Conservation (phyloP, 805 yeast species). For the Saccharomycopsis fodiens region DNA sequence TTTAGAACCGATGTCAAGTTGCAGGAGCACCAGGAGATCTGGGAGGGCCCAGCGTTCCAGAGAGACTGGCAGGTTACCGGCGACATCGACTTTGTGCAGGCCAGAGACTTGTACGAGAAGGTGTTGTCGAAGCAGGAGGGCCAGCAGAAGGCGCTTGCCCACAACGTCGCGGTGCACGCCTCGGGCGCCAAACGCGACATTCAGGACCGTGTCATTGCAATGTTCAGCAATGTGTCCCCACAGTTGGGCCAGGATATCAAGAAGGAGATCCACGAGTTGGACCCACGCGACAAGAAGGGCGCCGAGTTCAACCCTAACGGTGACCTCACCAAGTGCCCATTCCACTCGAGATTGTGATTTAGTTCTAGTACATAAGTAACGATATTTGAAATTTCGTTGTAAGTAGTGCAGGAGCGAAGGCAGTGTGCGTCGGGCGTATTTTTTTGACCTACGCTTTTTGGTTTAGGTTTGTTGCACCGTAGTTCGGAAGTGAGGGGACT, state of each 20-base stretch:
- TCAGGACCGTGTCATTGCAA: conserved; percentile 71
- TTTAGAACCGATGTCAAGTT: conserved; percentile 35
- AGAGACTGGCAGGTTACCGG: conserved; percentile 76
- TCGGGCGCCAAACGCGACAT: conserved; percentile 60
- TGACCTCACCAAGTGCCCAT: conserved; percentile 12
- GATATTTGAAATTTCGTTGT: too few species aligned
- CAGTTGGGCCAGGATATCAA: conserved; percentile 62
- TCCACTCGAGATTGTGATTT: conserved; percentile 17
- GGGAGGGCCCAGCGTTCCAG: conserved; percentile 77
- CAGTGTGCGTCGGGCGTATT: too few species aligned
- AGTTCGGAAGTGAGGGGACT: too few species aligned
- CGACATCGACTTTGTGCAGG: conserved; percentile 70
- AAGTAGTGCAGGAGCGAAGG: too few species aligned
- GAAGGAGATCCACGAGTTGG: conserved; percentile 47
- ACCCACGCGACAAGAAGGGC: conserved; percentile 32
- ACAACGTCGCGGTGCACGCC: conserved; percentile 75
- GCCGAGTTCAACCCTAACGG: conserved; percentile 19
- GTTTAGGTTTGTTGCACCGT: too few species aligned
- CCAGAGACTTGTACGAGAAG: conserved; percentile 61
- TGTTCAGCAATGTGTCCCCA: conserved; percentile 66
- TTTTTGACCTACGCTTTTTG: too few species aligned
- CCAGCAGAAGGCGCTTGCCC: conserved; percentile 78
- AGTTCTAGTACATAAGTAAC: too few species aligned
- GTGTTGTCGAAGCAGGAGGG: conserved; percentile 72
- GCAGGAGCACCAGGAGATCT: conserved; percentile 67